Percentiles rank a stretch among this genome's conserved stretches.
These are phyloP conservation scores for Setaria viridis DNA, from an alignment of 202 grass and related monocot genomes.

Conservation along the genomic window DNA sequence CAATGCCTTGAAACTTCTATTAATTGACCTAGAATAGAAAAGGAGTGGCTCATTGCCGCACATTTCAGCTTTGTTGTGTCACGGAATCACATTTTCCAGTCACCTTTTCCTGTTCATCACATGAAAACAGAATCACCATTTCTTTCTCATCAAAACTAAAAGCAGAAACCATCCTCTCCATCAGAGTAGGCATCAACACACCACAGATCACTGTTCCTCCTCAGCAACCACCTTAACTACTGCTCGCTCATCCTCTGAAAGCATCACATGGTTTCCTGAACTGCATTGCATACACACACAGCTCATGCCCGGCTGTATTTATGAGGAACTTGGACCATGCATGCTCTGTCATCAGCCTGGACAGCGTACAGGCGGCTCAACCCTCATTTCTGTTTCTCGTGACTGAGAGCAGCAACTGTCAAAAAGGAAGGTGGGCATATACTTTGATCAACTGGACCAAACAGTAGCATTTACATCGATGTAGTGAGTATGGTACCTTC, in stretches of 20 bases:
- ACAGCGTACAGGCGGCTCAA: not conserved
- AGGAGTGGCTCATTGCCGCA: constrained; percentile 31
- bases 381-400: not conserved
- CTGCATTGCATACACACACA: constrained; percentile 35
- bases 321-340: constrained; percentile 52
- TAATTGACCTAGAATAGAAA: constrained; percentile 38
- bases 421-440: constrained; percentile 29
- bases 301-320: constrained; percentile 41
- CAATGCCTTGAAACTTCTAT: constrained; percentile 10
- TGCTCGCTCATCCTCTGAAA: constrained; percentile 22
- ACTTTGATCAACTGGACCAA: constrained; percentile 44
- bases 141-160: not conserved
- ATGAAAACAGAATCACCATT: not conserved
- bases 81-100: constrained; percentile 15
- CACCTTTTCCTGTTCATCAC: not conserved
- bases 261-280: constrained; percentile 42
- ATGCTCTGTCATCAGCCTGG: constrained; percentile 46
- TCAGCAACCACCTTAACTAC: not conserved
- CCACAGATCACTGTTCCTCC: not conserved
- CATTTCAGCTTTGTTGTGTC: constrained; percentile 7
- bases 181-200: not conserved
- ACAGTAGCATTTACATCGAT: constrained; percentile 49
- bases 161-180: not conserved
- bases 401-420: constrained; percentile 4
- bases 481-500: constrained; percentile 17